Conservation (phyloP, 768 basidiomycete species). For the Leccinum rimulosum region DNA sequence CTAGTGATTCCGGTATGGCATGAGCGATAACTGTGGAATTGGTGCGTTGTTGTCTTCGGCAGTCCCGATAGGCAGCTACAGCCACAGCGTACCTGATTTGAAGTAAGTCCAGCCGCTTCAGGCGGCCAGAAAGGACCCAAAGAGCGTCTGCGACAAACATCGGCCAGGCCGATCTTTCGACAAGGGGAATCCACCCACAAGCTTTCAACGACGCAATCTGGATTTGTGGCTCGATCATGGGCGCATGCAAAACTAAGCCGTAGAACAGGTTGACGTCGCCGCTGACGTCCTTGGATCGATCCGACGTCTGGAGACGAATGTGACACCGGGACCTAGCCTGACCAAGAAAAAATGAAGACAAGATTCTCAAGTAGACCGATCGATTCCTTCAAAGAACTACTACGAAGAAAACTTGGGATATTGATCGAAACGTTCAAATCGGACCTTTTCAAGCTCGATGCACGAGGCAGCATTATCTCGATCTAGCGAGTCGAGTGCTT, state of each 20-base stretch:
- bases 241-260: neutral
- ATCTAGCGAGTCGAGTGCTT: neutral
- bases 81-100: neutral
- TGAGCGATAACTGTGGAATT: neutral
- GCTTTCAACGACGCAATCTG: neutral
- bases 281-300: neutral
- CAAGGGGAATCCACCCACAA: neutral
- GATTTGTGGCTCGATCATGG: neutral
- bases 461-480: neutral
- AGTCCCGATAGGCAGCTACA: neutral
- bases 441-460: neutral
- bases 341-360: neutral
- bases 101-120: neutral
- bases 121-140: neutral
- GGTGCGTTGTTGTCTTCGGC: neutral
- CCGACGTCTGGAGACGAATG: neutral
- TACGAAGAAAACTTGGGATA: neutral
- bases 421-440: neutral
- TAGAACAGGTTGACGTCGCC: neutral
- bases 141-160: neutral
- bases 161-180: neutral
- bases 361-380: neutral
- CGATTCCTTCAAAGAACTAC: neutral
- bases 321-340: neutral
- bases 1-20: neutral